Conservation (phyloP, 2,329 filamentous ascomycete species). For the Aaosphaeria pasadenensis region DNA sequence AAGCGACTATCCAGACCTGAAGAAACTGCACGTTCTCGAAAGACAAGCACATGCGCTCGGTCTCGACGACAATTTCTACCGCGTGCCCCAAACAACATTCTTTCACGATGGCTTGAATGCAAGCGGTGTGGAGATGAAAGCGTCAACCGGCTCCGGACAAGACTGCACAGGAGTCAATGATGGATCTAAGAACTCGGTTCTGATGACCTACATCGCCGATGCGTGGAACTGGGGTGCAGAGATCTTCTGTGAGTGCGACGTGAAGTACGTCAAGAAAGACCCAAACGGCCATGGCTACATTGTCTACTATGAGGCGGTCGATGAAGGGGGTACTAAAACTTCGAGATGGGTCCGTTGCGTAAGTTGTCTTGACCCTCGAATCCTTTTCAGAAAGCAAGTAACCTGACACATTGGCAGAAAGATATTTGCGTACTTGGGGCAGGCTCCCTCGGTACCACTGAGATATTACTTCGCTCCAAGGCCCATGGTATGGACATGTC, state of each 20-base stretch:
- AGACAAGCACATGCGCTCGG: constrained; percentile 55
- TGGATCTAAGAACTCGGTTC: constrained; percentile 63
- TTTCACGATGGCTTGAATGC: constrained; percentile 61
- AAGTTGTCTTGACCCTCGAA: neutral
- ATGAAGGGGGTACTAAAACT: constrained; percentile 53
- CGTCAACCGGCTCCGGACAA: constrained; percentile 59
- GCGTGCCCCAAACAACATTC: constrained; percentile 60
- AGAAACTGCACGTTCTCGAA: constrained; percentile 58
- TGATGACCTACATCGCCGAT: constrained; percentile 66
- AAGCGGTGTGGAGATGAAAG: constrained; percentile 62
- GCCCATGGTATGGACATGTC: constrained; percentile 57
- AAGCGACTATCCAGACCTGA: constrained; percentile 53
- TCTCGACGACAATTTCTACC: constrained; percentile 52
- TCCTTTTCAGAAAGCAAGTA: neutral
- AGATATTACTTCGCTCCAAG: constrained; percentile 43
- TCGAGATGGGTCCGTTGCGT: constrained; percentile 62
- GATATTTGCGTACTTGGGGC: constrained; percentile 66
- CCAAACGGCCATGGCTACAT: constrained; percentile 53
- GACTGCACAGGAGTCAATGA: constrained; percentile 66
- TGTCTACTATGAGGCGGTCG: constrained; percentile 64
- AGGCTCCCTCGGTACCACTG: constrained; percentile 62
- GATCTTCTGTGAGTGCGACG: constrained; percentile 68
- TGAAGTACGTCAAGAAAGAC: constrained; percentile 59
- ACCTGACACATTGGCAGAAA: constrained; percentile 29
- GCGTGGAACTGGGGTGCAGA: constrained; percentile 72